Evolutionary conservation across 371 early-diverging fungal genomes (phyloP), one percentile per base, ranked within the genome.

Genomic region (Coemansia sp.): DNA sequence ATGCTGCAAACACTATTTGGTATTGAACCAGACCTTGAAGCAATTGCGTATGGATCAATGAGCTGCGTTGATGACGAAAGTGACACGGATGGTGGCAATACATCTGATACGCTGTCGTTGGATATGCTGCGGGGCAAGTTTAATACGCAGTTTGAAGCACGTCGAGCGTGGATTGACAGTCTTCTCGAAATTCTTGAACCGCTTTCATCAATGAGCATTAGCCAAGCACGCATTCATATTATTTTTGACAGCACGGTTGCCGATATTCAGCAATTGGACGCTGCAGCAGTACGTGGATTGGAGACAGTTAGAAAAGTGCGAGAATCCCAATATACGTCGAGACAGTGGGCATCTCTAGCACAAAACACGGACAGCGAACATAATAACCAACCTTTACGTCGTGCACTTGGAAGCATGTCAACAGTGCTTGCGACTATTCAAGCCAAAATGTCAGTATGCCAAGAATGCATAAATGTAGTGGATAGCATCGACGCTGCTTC

Each of bases 361-460:
- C 53, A 50, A 16, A 29, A 39, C 2, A 18, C n/a, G 10, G 26
- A 14, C 27, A 37, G 7, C 22, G 22, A 11, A 0, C 14, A 21
- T 1, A 10, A 0, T 21, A 27, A 37, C 18, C 58, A 59, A 18
- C 62, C 68, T 16, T 48, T 64, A 11, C 55, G 51, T 2, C 66
- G 72, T 1, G 18, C 61, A 26, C 63, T 76, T 5, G 22, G 29
- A 31, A 52, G 39, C 26, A 71, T 76, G 64, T 7, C 68, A 1
- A 59, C 59, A 5, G 24, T 58, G 2, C 37, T 71, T 18, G 59
- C 56, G 1, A 67, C 63, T 0, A 48, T 76, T 2, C 42, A 54
- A 8, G 68, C 76, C 18, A 76, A 76, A 24, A 24, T 76, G 13
- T 13, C 34, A 6, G 59, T 71, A 1, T 76, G 68, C 29, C 64